phyloP scores from a whole-genome alignment of 257 asterid species.

The Nicotiana paniculata region DNA sequence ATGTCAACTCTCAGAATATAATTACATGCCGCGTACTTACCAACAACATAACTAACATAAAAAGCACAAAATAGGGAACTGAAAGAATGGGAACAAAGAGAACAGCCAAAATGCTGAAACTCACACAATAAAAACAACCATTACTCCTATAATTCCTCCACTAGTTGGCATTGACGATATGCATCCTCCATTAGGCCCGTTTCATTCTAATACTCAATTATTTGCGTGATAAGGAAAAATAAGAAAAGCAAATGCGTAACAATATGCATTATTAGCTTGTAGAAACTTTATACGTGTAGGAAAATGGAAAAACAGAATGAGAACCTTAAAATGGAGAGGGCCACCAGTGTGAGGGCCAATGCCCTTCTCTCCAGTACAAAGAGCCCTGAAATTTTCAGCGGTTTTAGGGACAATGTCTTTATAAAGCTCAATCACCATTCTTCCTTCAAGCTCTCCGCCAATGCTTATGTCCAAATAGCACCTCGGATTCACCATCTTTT shows the following conservation, averaged over 20 bases:
- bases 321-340: slow-evolving; percentile 39
- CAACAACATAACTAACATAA: neutral
- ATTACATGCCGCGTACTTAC: neutral
- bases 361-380: slow-evolving; percentile 41
- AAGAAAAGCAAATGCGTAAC: neutral
- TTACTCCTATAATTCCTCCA: neutral
- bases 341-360: slow-evolving; percentile 23
- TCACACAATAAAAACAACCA: neutral
- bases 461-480: slow-evolving; percentile 31
- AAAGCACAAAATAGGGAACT: neutral
- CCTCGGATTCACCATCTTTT: slow-evolving; percentile 20
- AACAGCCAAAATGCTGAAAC: neutral
- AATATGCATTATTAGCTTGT: too few relatives aligned
- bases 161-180: neutral
- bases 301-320: neutral
- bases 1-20: neutral
- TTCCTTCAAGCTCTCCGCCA: slow-evolving; percentile 31
- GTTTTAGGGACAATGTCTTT: slow-evolving; percentile 30
- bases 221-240: neutral
- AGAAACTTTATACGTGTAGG: neutral
- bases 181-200: neutral
- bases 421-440: slow-evolving; percentile 30
- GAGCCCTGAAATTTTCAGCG: slow-evolving; percentile 42
- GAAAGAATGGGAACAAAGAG: neutral
- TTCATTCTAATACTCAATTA: neutral